Base-by-base conservation (phyloP, 495 filamentous ascomycete species). In the Platismatia glauca region DNA sequence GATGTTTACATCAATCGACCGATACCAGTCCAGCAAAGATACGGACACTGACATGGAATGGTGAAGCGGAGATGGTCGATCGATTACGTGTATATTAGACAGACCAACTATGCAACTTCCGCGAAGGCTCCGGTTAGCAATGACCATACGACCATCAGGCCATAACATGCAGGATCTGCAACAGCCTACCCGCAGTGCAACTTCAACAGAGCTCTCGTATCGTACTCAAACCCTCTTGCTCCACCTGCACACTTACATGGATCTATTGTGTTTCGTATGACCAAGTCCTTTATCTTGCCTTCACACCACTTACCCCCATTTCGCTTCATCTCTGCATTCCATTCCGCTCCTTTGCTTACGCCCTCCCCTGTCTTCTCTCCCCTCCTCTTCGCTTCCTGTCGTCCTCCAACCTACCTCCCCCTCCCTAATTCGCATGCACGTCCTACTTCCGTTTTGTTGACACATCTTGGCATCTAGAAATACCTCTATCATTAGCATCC, bases 1-100 rank as follows among this genome's bases (percentile, higher is more conserved):
- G 77, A 81, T 60, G 73, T 75, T 0, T 82, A 78, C 64, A 81
- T 82, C 69, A 81, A 81, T 64, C 74, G 78, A 46, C 74, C 79
- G 35, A 76, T 82, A 35, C 76, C 71, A 0, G 74, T 82, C 41
- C 70, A 72, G 53, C 68, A 70, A 38, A 61, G 67, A 53, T 33
- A 61, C 2, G 43, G 66, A 39, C 61, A 66, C 29, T 53, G 50
- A 53, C 50, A 2, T 8, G 27, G 50, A 53, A 7, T 8, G 16
- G 50, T 33, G 50, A 53, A 53, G 27, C 29, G 50, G 29, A 33
- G 24, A 18, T 52, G 12, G 29, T 53, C 27, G 18, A 16, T 15
- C 27, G 33, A n/a, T 18, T 53, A 34, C 50, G 16, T 33, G 27
- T 33, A 53, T 16, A 53, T 53, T 33, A 33, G 20, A 31, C 16